Percentiles rank a stretch among this genome's conserved stretches.
Evolutionary conservation across 768 basidiomycete genomes (phyloP).

Genomic region (Suillus hirtellus): DNA sequence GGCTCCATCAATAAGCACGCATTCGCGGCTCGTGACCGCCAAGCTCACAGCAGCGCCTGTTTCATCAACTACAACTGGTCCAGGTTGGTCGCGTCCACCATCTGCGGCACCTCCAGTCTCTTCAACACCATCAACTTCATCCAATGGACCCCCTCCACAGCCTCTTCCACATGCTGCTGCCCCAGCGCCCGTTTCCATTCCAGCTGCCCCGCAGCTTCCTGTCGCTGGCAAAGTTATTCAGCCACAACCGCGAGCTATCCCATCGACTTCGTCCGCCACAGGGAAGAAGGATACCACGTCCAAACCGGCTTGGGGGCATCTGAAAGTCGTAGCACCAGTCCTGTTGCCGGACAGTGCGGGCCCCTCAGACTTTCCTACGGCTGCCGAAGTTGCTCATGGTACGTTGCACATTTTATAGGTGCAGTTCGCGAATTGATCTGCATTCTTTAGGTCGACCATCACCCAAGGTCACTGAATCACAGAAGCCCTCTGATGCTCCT

Average conservation of each 20-base stretch:
- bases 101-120: slow-evolving; percentile 66
- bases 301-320: slow-evolving; percentile 75
- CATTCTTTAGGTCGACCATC: slow-evolving; percentile 12
- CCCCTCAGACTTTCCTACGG: slow-evolving; percentile 88
- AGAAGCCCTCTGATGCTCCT: slow-evolving; percentile 53
- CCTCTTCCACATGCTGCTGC: slow-evolving; percentile 42
- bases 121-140: slow-evolving; percentile 48
- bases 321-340: slow-evolving; percentile 39
- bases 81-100: slow-evolving; percentile 81
- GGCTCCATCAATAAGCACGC: slow-evolving; percentile 53
- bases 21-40: slow-evolving; percentile 83
- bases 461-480: slow-evolving; percentile 33
- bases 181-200: slow-evolving; percentile 19
- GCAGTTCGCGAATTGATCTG: slow-evolving; percentile 6
- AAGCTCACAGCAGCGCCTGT: slow-evolving; percentile 75
- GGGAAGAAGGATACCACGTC: slow-evolving; percentile 32
- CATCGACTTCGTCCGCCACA: slow-evolving; percentile 32
- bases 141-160: slow-evolving; percentile 46
- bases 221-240: slow-evolving; percentile 69
- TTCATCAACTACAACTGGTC: slow-evolving; percentile 53
- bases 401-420: slow-evolving; percentile 29
- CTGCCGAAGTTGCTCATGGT: slow-evolving; percentile 92
- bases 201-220: slow-evolving; percentile 50
- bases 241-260: slow-evolving; percentile 50
- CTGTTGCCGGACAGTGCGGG: slow-evolving; percentile 44